These are phyloP conservation scores for Pichia nakasei DNA, from an alignment of 805 yeast species.

Conservation along the genomic window DNA sequence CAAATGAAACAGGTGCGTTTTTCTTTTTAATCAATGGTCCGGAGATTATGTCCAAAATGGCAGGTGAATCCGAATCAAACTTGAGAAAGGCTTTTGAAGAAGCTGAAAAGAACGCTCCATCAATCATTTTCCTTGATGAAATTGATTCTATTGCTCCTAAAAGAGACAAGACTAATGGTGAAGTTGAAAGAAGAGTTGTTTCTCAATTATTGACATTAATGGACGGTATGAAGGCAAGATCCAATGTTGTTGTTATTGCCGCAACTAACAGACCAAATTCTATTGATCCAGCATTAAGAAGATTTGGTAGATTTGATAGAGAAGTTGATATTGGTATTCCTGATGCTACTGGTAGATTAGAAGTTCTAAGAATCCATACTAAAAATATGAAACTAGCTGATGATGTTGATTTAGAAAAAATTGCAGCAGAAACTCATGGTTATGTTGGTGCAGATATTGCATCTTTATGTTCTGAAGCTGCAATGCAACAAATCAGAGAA, in stretches of 20 bases:
- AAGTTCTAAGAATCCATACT: constrained; percentile 93
- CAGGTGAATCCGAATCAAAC: constrained; percentile 97
- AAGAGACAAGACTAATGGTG: constrained; percentile 99
- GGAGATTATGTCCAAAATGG: constrained; percentile 99
- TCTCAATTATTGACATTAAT: constrained; percentile 93
- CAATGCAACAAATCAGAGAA: constrained; percentile 99
- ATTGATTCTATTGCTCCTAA: constrained; percentile 98
- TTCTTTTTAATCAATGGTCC: constrained; percentile 98
- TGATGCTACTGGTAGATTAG: constrained; percentile 97
- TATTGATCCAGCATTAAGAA: constrained; percentile 76
- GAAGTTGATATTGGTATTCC: constrained; percentile 90
- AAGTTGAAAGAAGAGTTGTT: constrained; percentile 98
- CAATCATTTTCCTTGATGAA: constrained; percentile 96
- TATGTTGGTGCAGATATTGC: constrained; percentile 99
- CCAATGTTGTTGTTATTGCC: constrained; percentile 96
- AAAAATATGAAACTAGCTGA: constrained; percentile 95
- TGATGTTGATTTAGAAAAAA: constrained; percentile 91
- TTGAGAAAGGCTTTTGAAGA: constrained; percentile 97
- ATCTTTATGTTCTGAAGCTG: constrained; percentile 98
- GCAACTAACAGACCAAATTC: constrained; percentile 90
- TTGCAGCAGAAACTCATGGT: constrained; percentile 98
- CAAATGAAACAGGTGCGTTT: constrained; percentile 98
- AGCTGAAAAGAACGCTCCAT: constrained; percentile 97
- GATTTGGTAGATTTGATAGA: constrained; percentile 80
- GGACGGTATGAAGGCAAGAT: constrained; percentile 99